Evolutionary conservation across 106 monocot species (phyloP), one percentile per base, ranked within the genome.

Genomic region (Chionographis japonica): DNA sequence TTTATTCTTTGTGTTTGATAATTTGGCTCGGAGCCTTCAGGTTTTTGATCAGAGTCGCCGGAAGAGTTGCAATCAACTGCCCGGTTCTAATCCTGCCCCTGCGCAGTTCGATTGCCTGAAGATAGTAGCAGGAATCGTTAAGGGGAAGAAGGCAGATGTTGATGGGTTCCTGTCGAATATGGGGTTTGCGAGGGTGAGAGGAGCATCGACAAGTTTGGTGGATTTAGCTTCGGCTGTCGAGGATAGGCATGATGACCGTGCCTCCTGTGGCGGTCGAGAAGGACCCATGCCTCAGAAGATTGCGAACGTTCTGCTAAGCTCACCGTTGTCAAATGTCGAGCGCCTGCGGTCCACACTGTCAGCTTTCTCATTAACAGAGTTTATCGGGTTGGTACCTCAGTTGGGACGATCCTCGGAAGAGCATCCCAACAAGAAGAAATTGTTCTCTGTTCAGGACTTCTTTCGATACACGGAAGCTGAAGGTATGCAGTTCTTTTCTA

Each of bases 391-490:
- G 9, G 50, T 82, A 16, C 72, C 78, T 1, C 82, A 75, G 50
- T 52, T 86, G 40, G 72, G 70, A 3, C 71, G 74, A 12, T 39
- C 79, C 18, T 63, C 79, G 3, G 61, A 67, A 36, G 84, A 79
- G 20, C 75, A 84, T 63, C 75, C 86, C 17, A 74, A 72, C 39
- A 73, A 79, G 78, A 76, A 86, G 51, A 82, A 86, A 52, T 78
- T 81, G 40, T 78, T 75, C 65, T 86, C 86, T 13, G 86, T 86
- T 27, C 78, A 78, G 73, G 86, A 86, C 19, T 86, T 82, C 61
- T 78, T 82, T 61, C 69, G 78, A 38, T 79, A 78, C 55, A 81
- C 82, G 3, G 68, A 82, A 39, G 46, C 75, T 13, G 79, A 86
- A 79, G 86, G 86, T 86, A 66, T 37, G 50, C 19, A 3, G 20